phyloP scores from a whole-genome alignment of 768 basidiomycete genomes.

The Russula virescens region DNA sequence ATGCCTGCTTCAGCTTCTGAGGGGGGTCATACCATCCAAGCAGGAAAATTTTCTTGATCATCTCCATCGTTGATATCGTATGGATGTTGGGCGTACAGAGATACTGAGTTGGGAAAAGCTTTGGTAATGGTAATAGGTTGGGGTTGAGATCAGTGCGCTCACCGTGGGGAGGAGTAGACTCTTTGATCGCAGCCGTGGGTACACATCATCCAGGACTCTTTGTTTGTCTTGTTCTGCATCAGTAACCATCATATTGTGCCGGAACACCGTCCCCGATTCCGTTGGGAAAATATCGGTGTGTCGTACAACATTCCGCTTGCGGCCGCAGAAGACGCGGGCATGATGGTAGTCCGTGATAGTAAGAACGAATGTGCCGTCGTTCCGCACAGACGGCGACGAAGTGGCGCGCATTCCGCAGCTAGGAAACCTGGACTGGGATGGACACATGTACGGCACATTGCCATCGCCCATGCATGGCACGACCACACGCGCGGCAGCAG shows the following conservation, averaged over 20 bases:
- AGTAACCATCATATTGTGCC: background rate
- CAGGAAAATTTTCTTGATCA: background rate
- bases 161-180: constrained; percentile 4
- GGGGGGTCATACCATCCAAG: background rate
- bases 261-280: background rate
- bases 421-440: constrained; percentile 1
- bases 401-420: constrained; percentile 4
- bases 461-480: background rate
- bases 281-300: background rate
- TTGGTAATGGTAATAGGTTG: background rate
- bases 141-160: background rate
- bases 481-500: background rate
- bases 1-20: background rate
- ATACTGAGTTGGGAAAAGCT: background rate
- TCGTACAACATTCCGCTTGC: background rate
- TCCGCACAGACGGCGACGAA: background rate
- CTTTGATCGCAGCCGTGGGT: background rate
- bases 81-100: background rate
- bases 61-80: background rate
- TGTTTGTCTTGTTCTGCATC: background rate
- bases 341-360: constrained; percentile 7
- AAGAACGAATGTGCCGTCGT: background rate
- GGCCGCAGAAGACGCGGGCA: constrained; percentile 1
- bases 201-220: background rate
- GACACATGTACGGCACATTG: background rate